Base-by-base conservation (phyloP, 2,329 filamentous ascomycete species). In the Penicillium crustosum region DNA sequence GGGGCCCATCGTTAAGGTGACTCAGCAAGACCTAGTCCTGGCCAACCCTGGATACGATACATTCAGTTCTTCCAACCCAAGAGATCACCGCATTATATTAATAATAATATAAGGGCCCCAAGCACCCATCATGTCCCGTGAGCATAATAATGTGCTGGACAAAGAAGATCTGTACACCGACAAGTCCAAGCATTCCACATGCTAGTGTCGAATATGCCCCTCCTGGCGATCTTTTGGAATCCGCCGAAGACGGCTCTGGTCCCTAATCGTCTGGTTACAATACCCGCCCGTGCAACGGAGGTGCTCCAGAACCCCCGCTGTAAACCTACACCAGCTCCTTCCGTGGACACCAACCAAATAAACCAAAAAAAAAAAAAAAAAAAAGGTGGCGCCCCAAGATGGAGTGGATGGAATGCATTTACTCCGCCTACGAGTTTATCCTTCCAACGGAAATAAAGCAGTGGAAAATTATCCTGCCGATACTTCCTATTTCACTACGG, bases 151-250 rank as follows among this genome's bases (percentile, higher is more conserved):
- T 52, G 38, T 47, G 33, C 31, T 49, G 25, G 43, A 36, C 21
- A 25, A 41, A 36, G 27, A n/a, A 23, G 10, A 47, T 42, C 12
- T 15, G 41, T 38, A 57, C 55, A 57, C 55, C 55, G 49, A 57
- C 49, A 48, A 47, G 35, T 53, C 49, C 54, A 42, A 47, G 43
- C 55, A 57, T 57, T 53, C 55, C 49, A 48, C 50, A 36, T 21
- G n/a, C 25, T 9, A 25, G 17, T 13, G 48, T 47, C 33, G n/a
- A 38, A 38, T 52, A 42, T 35, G 25, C 42, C 55, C 55, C 49
- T 57, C 55, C 49, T 57, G 55, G 48, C 55, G 55, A 57, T 57
- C 55, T 39, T 39, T 47, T 38, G 10, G 47, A 43, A 33, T 53
- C 49, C 54, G 44, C 44, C 45, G 29, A 53, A 57, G 54, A 53